A percentile compares a stretch with the other conserved stretches of the same genome.
Evolutionary conservation across 352 stramenopile species (phyloP).

Genomic region (Blastocystis sp.): DNA sequence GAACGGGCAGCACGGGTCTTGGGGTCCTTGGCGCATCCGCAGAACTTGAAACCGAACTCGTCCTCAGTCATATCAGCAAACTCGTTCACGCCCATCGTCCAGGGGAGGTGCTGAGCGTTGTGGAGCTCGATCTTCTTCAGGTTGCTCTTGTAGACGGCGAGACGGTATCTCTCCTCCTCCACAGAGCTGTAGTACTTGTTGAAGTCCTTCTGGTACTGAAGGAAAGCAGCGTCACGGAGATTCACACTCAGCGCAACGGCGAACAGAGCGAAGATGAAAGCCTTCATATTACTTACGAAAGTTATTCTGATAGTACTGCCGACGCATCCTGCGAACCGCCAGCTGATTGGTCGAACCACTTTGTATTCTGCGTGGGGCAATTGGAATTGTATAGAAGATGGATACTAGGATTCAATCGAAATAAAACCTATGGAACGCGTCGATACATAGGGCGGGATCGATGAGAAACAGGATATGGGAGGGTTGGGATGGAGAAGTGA

Average conservation of each 20-base stretch:
- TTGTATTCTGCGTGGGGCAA: not conserved
- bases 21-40: constrained; percentile 57
- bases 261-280: constrained; percentile 51
- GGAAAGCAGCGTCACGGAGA: constrained; percentile 44
- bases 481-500: no score
- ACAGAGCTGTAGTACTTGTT: constrained; percentile 29
- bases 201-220: not conserved
- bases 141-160: constrained; percentile 59
- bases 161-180: constrained; percentile 55
- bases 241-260: constrained; percentile 39
- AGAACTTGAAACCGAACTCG: constrained; percentile 61
- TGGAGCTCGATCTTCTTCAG: constrained; percentile 58
- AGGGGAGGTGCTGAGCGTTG: constrained; percentile 59
- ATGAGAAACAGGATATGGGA: no score
- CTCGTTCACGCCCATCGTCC: constrained; percentile 61
- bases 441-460: no score
- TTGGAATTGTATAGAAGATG: not conserved
- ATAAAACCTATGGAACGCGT: no score
- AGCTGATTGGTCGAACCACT: constrained; percentile 41
- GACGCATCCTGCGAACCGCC: not conserved
- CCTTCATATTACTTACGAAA: constrained; percentile 56
- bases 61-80: constrained; percentile 62
- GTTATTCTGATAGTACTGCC: not conserved
- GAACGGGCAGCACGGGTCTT: not conserved
- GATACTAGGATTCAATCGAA: no score